phyloP scores from a whole-genome alignment of 2,329 filamentous ascomycete genomes.

The Hypoxylon sp. region DNA sequence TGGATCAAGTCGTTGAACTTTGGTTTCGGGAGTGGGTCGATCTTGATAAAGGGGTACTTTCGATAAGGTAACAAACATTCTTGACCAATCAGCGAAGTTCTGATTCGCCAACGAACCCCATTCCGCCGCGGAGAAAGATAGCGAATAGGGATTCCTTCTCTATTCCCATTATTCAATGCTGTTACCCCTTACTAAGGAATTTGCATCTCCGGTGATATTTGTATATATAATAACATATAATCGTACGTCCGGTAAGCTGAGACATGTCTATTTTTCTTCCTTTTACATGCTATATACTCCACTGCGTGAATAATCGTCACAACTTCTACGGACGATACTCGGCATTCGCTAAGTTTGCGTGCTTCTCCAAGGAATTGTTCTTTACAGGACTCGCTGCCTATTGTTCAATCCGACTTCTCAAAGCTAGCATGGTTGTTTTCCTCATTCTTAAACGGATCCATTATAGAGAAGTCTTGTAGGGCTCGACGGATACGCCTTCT shows the following conservation, averaged over 20 bases:
- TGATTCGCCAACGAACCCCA: constrained; percentile 3
- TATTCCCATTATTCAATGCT: constrained; percentile 27
- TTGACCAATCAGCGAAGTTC: constrained; percentile 30
- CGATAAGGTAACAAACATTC: constrained; percentile 34
- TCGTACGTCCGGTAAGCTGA: not conserved
- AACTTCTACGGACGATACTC: constrained; percentile 16
- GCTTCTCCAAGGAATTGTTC: not conserved
- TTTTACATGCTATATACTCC: not conserved
- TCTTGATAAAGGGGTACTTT: constrained; percentile 17
- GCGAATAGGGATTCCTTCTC: constrained; percentile 13
- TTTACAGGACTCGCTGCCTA: not conserved
- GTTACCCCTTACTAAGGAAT: constrained; percentile 19
- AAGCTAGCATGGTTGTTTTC: not conserved
- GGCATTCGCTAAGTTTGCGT: constrained; percentile 9
- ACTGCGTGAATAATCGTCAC: not conserved
- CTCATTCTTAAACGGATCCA: not conserved
- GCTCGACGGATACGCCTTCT: not conserved
- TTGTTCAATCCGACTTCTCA: not conserved
- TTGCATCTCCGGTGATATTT: constrained; percentile 35
- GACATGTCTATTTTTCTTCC: not conserved
- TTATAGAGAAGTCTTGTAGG: not conserved
- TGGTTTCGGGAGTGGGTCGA: constrained; percentile 15
- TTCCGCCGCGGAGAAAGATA: constrained; percentile 43
- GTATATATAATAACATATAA: not conserved
- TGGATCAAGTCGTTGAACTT: constrained; percentile 6